Evolutionary conservation across 2,329 filamentous ascomycete genomes (phyloP).

Genomic region (Fusarium xylarioides): DNA sequence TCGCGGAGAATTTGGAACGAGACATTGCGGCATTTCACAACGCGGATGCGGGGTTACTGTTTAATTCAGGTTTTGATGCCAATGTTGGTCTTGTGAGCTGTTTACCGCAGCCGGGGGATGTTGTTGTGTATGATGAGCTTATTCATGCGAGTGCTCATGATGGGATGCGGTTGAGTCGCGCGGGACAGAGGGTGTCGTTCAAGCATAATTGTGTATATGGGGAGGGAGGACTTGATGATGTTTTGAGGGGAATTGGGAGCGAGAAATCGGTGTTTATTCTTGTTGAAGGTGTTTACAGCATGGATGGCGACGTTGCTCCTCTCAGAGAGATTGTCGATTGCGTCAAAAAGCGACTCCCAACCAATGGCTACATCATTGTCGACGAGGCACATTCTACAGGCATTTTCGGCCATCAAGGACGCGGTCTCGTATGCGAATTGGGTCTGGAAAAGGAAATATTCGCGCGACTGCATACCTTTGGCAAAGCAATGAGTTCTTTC

Average conservation of each 20-base stretch:
- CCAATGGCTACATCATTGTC: constrained; percentile 70
- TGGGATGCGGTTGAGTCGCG: constrained; percentile 74
- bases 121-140: constrained; percentile 76
- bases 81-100: constrained; percentile 71
- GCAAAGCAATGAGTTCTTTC: constrained; percentile 73
- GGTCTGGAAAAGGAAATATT: constrained; percentile 65
- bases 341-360: constrained; percentile 65
- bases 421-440: constrained; percentile 66
- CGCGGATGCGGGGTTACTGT: constrained; percentile 57
- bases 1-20: constrained; percentile 57
- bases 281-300: constrained; percentile 79
- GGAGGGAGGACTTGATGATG: constrained; percentile 37
- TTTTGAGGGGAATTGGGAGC: constrained; percentile 46
- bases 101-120: constrained; percentile 67
- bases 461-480: constrained; percentile 71
- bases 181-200: constrained; percentile 59
- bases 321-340: constrained; percentile 67
- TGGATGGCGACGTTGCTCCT: constrained; percentile 81
- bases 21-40: constrained; percentile 59
- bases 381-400: constrained; percentile 76
- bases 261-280: constrained; percentile 71
- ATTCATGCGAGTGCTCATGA: constrained; percentile 84
- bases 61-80: constrained; percentile 71
- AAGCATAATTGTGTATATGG: constrained; percentile 61
- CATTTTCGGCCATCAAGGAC: constrained; percentile 63